A percentile compares a stretch with the other conserved stretches of the same genome.
Evolutionary conservation across 352 stramenopile genomes (phyloP).

Genomic region (Phytophthora pseudosyringae): DNA sequence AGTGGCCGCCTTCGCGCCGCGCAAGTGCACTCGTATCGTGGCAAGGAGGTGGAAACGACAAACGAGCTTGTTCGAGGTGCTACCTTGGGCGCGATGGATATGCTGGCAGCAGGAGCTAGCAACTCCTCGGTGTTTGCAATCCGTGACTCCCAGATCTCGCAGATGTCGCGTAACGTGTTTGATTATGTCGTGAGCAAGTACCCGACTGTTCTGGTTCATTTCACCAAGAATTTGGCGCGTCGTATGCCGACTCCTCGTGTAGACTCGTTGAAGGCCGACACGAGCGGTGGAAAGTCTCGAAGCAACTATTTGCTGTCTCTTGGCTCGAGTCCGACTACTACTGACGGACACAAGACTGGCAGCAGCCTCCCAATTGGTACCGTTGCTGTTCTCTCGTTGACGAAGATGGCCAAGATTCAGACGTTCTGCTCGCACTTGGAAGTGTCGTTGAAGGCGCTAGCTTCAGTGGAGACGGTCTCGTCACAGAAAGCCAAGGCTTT

Average conservation of each 20-base stretch:
- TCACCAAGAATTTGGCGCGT: constrained; percentile 78
- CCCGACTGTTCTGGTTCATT: constrained; percentile 77
- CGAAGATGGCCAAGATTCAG: constrained; percentile 73
- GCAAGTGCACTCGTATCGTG: constrained; percentile 64
- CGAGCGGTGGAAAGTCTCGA: constrained; percentile 40
- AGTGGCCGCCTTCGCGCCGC: constrained; percentile 79
- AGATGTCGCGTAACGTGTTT: constrained; percentile 88
- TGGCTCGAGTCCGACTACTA: constrained; percentile 34
- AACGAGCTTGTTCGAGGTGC: constrained; percentile 83
- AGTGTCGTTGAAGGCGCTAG: constrained; percentile 67
- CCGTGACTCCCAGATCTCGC: constrained; percentile 87
- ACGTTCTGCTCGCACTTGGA: constrained; percentile 80
- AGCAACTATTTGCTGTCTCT: constrained; percentile 69
- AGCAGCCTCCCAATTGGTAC: constrained; percentile 65
- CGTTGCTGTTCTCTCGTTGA: constrained; percentile 80
- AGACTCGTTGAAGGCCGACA: constrained; percentile 43
- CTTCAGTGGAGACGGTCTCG: constrained; percentile 71
- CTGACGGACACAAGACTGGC: constrained; percentile 28
- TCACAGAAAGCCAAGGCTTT: constrained; percentile 70
- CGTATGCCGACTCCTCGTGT: constrained; percentile 56
- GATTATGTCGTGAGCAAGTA: constrained; percentile 80
- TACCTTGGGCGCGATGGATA: constrained; percentile 83
- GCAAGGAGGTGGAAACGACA: constrained; percentile 75
- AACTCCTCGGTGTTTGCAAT: constrained; percentile 88
- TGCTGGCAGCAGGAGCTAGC: constrained; percentile 73